These are phyloP conservation scores for Polygonum aviculare DNA, from an alignment of 148 eudicot species.

Conservation along the genomic window DNA sequence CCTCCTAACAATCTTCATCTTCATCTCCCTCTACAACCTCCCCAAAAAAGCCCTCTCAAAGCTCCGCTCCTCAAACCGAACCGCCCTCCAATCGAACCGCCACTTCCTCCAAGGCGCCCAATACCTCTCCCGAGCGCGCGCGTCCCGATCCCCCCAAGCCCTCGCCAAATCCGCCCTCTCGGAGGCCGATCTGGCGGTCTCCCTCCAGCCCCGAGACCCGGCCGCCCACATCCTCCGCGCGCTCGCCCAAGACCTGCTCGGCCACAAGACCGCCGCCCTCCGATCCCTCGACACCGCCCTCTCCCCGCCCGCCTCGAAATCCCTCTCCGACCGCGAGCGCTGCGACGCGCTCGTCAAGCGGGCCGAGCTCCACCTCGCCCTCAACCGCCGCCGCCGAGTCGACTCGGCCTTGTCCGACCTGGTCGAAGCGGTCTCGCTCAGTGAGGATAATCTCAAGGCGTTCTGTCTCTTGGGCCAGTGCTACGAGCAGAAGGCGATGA, in stretches of 20 bases:
- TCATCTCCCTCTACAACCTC: conserved; percentile 43
- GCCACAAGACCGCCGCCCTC: conserved; percentile 49
- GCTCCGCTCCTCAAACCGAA: conserved; percentile 52
- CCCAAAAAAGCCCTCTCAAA: conserved; percentile 46
- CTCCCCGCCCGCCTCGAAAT: conserved; percentile 36
- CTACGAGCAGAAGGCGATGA: conserved; percentile 51
- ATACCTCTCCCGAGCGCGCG: conserved; percentile 52
- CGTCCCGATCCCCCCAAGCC: conserved; percentile 23
- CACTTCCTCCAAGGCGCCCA: conserved; percentile 76
- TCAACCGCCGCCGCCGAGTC: conserved; percentile 42
- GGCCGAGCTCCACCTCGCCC: conserved; percentile 55
- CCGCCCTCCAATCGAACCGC: conserved; percentile 42
- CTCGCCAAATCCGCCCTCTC: conserved; percentile 52
- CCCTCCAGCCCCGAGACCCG: conserved; percentile 51
- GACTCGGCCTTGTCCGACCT: conserved; percentile 63
- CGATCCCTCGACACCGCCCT: conserved; percentile 57
- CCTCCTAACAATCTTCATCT: conserved; percentile 36
- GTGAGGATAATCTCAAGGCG: conserved; percentile 36
- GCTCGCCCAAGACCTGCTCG: conserved; percentile 46
- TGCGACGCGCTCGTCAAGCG: conserved; percentile 66
- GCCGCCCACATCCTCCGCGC: conserved; percentile 65
- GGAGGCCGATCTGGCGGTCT: conserved; percentile 61
- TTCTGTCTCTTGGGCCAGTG: conserved; percentile 67
- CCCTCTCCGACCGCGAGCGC: conserved; percentile 34
- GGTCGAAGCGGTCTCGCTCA: conserved; percentile 49